Base-by-base conservation (phyloP, 768 basidiomycete species). In the Leccinellum rugosiceps region DNA sequence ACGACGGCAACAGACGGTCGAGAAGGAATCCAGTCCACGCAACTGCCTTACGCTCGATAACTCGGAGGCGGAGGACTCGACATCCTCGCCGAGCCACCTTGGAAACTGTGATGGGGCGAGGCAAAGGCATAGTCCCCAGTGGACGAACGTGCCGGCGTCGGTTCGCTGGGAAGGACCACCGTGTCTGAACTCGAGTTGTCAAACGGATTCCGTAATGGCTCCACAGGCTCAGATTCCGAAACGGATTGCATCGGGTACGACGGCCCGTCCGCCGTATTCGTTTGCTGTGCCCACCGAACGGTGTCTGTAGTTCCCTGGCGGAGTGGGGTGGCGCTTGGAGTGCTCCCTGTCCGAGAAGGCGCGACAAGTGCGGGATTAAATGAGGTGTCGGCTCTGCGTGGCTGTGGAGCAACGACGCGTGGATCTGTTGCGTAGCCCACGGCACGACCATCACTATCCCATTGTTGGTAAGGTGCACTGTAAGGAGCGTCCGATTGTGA, bases 371-470 rank as follows among this genome's bases (percentile, higher is more conserved):
- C 57, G 8, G 62, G 15, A 14, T 67, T 56, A 41, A 72, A 57
- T 3, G 65, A 25, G 32, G 48, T 25, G 15, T 58, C 60, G 25
- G 58, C 61, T 35, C 68, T 63, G 53, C 72, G 75, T 19, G 84
- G 83, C 53, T 79, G 75, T 8, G 85, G 84, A 10, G 83, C 81
- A 41, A 80, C 71, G 53, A 86, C 68, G 32, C 61, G 74, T 23
- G 78, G 78, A 52, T 81, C 79, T 9, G 71, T 31, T 10, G 74
- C 63, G 61, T 80, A 78, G 21, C 83, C 82, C 7, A 82, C 63
- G 11, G 83, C 83, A 51, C 62, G 77, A 21, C 83, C 81, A 13
- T 62, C 59, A n/a, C 61, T 71, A 60, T 81, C 82, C 83, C 83
- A 85, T 66, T 76, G 76, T 65, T 84, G 83, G 62, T 76, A 71